Percentiles rank a stretch among this genome's conserved stretches.
Conservation (phyloP, 2,329 filamentous ascomycete species). For the Falciphora oryzae region DNA sequence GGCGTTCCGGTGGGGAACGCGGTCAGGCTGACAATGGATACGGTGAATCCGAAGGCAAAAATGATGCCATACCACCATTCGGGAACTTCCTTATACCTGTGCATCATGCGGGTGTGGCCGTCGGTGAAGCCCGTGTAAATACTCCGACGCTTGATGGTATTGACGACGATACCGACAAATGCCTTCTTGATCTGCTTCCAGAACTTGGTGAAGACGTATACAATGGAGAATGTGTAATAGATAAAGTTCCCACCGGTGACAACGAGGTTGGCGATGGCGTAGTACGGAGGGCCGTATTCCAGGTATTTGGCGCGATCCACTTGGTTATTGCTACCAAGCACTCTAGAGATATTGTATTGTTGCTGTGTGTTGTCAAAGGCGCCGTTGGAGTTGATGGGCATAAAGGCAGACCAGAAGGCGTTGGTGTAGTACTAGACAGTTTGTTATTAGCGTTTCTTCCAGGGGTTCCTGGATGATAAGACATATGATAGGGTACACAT, state of each 20-base stretch:
- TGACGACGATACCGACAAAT: conserved; percentile 32
- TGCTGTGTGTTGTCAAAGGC: conserved; percentile 39
- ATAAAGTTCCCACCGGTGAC: conserved; percentile 36
- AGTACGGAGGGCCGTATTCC: conserved; percentile 37
- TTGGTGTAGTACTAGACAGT: conserved; percentile 31
- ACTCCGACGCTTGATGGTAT: conserved; percentile 29
- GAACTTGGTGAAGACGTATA: conserved; percentile 37
- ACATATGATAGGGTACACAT: background rate
- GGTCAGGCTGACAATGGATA: conserved; percentile 27
- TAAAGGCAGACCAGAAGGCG: conserved; percentile 36
- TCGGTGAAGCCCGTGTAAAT: conserved; percentile 38
- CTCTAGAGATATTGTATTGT: conserved; percentile 33
- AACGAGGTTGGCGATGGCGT: conserved; percentile 36
- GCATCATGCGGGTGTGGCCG: conserved; percentile 36
- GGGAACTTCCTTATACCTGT: conserved; percentile 37
- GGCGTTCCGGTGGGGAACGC: conserved; percentile 27
- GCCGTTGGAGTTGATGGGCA: conserved; percentile 41
- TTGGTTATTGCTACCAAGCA: conserved; percentile 29
- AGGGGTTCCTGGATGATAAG: background rate
- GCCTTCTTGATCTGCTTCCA: conserved; percentile 30
- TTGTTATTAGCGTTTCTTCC: background rate
- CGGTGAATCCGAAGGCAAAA: conserved; percentile 22
- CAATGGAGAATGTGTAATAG: conserved; percentile 37
- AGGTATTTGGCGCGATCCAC: conserved; percentile 32
- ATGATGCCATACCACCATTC: conserved; percentile 43